Evolutionary conservation across 2,329 filamentous ascomycete species (phyloP), one percentile per base, ranked within the genome.

Genomic region (Biscogniauxia sp.): DNA sequence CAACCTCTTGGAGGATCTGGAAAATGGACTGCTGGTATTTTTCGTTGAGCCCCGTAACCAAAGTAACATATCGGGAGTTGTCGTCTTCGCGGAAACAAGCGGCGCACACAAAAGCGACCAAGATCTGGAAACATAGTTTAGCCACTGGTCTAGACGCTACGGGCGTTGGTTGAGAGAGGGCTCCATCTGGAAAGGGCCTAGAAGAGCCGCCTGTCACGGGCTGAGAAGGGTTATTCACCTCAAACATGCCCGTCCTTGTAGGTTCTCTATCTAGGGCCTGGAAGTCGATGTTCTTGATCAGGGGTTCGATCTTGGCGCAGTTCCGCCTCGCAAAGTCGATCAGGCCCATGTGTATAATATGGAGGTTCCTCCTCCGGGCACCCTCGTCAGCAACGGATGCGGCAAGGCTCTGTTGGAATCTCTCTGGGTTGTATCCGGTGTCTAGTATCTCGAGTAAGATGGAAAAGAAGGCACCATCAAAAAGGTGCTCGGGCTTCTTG

Each of bases 381-480:
- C 84, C 80, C 70, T 80, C 76, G 65, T 80, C 79, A 61, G 77
- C 73, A 54, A 78, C 76, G 28, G 76, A 74, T 56, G 77, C 74
- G 53, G 77, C 72, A 61, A 73, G 65, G 54, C 68, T 79, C 53
- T 78, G 75, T 59, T 84, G 80, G 58, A 88, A 80, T 62, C 84
- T 78, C 0, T 79, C 76, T 28, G 80, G 78, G 69, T 84, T 80
- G 69, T 87, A 89, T 61, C 80, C 76, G 37, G 79, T 70, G 66
- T 88, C 84, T 54, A 89, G 75, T 68, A 87, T 81, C 70, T 83
- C 79, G 61, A 87, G 80, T 53, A 87, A 79, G 64, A 83, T 75
- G 50, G 80, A 83, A 65, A 87, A 80, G 32, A 82, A 73, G 60
- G 81, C 73, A 57, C 84, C 84, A 65, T 87, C 84, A 70, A 77